A percentile compares a stretch with the other conserved stretches of the same genome.
Evolutionary conservation across 352 stramenopile genomes (phyloP).

Genomic region (Phytophthora ramorum): DNA sequence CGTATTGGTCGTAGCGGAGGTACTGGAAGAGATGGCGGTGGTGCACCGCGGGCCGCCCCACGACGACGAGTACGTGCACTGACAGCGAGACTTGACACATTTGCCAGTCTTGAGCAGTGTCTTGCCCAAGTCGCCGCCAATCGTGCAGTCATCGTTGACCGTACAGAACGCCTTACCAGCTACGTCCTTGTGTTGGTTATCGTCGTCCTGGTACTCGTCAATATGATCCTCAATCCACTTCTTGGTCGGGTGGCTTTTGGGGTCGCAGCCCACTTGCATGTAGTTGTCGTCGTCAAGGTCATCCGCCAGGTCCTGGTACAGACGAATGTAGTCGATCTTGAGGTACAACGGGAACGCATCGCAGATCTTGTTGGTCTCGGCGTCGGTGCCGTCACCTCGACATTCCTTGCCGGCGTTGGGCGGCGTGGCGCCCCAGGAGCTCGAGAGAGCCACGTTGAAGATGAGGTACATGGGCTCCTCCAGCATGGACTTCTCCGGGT

Average conservation of each 20-base stretch:
- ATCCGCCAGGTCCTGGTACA: slow-evolving; percentile 74
- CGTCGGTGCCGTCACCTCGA: slow-evolving; percentile 32
- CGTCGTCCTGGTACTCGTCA: slow-evolving; percentile 43
- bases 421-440: slow-evolving; percentile 45
- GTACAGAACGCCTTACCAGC: slow-evolving; percentile 43
- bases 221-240: slow-evolving; percentile 51
- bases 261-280: slow-evolving; percentile 49
- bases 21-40: slow-evolving; percentile 32
- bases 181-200: slow-evolving; percentile 43
- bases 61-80: slow-evolving; percentile 41
- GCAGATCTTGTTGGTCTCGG: slow-evolving; percentile 42
- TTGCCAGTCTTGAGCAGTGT: slow-evolving; percentile 37
- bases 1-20: slow-evolving; percentile 29
- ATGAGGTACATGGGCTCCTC: slow-evolving; percentile 66
- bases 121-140: slow-evolving; percentile 24
- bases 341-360: slow-evolving; percentile 61
- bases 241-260: slow-evolving; percentile 45
- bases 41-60: slow-evolving; percentile 66
- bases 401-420: slow-evolving; percentile 46
- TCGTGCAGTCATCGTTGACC: slow-evolving; percentile 47
- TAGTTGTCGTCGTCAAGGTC: slow-evolving; percentile 30
- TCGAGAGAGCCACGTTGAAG: slow-evolving; percentile 59
- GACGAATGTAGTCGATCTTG: slow-evolving; percentile 86
- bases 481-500: slow-evolving; percentile 52
- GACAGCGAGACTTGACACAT: slow-evolving; percentile 49